Base-by-base conservation (phyloP, 2,329 filamentous ascomycete species). In the Calonectria leucothoes region DNA sequence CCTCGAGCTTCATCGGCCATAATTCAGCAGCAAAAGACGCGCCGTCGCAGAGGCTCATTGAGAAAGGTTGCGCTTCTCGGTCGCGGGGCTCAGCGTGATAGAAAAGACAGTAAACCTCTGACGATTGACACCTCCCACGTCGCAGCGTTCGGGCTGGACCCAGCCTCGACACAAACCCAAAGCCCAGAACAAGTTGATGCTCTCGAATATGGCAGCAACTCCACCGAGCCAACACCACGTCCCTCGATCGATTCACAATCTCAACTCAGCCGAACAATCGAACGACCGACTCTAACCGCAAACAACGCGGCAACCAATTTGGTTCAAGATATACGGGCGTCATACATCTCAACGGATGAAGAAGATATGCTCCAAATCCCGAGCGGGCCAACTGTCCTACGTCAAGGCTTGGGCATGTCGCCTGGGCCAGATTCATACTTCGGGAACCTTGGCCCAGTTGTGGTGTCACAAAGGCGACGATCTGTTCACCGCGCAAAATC, bases 31-130 rank as follows among this genome's bases (percentile, higher is more conserved):
- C 88, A 83, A 82, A 89, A 84, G 86, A 89, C 78, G 84, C 90
- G 95, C 69, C 92, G 93, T 79, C 91, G 96, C 73, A 94, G 94
- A 82, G 95, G 95, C 5, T 98, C 96, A 14, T 87, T 98, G 82
- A 91, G 96, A 73, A 98, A 98, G 84, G 95, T 94, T 14, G 95
- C 95, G 31, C 87, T 98, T 63, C 88, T 98, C 23, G 94, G 95
- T 20, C 93, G 94, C 75, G 93, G 93, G 74, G 91, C 89, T 69
- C 92, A 90, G 82, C 88, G 90, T 73, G 91, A 91, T 78, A 88
- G 85, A 80, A 89, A 86, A 76, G 91, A 92, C 70, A 85, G 83
- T 70, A 89, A 87, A 69, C 82, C 85, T 23, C 78, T 88, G 71
- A 84, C 82, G 25, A 84, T 89, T 69, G 85, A 88, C 69, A 86